These are phyloP conservation scores for Phytopythium vexans DNA, from an alignment of 352 stramenopile species.

Conservation along the genomic window DNA sequence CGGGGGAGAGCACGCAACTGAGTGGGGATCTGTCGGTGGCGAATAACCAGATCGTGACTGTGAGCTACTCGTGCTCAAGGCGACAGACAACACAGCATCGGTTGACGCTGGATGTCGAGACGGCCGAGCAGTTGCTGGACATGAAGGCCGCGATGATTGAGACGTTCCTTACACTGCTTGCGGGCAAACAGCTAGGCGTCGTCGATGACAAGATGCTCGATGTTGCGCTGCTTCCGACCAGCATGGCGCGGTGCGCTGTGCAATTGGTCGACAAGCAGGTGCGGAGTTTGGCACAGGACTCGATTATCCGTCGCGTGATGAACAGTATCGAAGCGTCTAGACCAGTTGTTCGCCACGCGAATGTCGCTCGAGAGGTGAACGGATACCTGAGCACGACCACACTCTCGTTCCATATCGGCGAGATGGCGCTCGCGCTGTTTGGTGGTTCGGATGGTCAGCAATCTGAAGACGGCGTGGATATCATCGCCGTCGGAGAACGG, in stretches of 20 bases:
- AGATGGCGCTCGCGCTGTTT: constrained; percentile 32
- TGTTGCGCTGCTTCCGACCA: constrained; percentile 36
- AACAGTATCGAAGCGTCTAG: constrained; percentile 7
- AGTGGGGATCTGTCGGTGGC: no score
- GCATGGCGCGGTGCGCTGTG: constrained; percentile 53
- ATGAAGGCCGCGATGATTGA: constrained; percentile 74
- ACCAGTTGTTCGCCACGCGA: constrained; percentile 10
- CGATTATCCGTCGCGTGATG: constrained; percentile 24
- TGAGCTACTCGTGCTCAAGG: constrained; percentile 14
- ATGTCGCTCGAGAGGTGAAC: constrained; percentile 36
- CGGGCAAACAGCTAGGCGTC: constrained; percentile 17
- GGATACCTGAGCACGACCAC: constrained; percentile 56
- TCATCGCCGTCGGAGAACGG: constrained; percentile 31
- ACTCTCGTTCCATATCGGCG: constrained; percentile 58
- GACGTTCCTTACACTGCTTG: constrained; percentile 71
- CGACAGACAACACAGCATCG: constrained; percentile 13
- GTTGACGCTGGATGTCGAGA: constrained; percentile 53
- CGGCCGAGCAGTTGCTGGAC: constrained; percentile 59
- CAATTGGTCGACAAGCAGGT: constrained; percentile 53
- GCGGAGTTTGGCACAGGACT: constrained; percentile 23
- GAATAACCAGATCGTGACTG: constrained; percentile 21
- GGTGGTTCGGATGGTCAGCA: constrained; percentile 5
- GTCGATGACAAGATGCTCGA: constrained; percentile 9
- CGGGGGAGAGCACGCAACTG: neutral
- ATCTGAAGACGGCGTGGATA: constrained; percentile 12